These are phyloP conservation scores for Bipolaris oryzae DNA, from an alignment of 2,329 filamentous ascomycete species.

Conservation along the genomic window DNA sequence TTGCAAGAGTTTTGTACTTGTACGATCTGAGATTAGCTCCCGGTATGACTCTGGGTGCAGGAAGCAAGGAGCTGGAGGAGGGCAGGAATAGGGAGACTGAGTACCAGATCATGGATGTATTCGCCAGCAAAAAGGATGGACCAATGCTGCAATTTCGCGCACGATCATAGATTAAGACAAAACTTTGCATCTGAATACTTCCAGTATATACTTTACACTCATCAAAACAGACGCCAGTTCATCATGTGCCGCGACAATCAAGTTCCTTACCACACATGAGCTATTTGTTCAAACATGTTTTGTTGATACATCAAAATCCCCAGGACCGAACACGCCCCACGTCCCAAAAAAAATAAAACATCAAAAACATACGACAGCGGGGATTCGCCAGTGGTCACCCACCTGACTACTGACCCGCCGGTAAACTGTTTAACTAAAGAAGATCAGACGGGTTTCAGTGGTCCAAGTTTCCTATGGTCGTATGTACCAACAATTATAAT, in stretches of 20 bases:
- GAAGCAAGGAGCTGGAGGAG: slow-evolving; percentile 38
- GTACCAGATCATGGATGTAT: slow-evolving; percentile 74
- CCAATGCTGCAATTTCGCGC: slow-evolving; percentile 65
- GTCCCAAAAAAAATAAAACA: too few relatives aligned
- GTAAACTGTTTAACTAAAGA: too few relatives aligned
- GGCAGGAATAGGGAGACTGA: slow-evolving; percentile 54
- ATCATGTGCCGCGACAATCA: not conserved
- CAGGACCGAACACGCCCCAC: too few relatives aligned
- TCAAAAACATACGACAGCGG: too few relatives aligned
- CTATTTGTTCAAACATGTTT: too few relatives aligned
- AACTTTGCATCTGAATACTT: not conserved
- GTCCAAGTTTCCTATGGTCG: too few relatives aligned
- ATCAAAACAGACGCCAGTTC: too few relatives aligned
- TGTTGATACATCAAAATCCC: too few relatives aligned
- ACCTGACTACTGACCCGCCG: too few relatives aligned
- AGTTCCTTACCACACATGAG: not conserved
- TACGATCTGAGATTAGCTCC: slow-evolving; percentile 61
- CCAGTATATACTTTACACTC: not conserved
- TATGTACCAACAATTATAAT: too few relatives aligned
- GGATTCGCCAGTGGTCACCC: too few relatives aligned
- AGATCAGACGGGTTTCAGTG: too few relatives aligned
- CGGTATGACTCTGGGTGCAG: slow-evolving; percentile 41
- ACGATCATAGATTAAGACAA: slow-evolving; percentile 9
- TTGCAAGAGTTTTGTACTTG: slow-evolving; percentile 66
- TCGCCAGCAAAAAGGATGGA: slow-evolving; percentile 75